Percentiles rank a stretch among this genome's conserved stretches.
Evolutionary conservation across 345 rosid genomes (phyloP).

Genomic region (Citrus hindsii): DNA sequence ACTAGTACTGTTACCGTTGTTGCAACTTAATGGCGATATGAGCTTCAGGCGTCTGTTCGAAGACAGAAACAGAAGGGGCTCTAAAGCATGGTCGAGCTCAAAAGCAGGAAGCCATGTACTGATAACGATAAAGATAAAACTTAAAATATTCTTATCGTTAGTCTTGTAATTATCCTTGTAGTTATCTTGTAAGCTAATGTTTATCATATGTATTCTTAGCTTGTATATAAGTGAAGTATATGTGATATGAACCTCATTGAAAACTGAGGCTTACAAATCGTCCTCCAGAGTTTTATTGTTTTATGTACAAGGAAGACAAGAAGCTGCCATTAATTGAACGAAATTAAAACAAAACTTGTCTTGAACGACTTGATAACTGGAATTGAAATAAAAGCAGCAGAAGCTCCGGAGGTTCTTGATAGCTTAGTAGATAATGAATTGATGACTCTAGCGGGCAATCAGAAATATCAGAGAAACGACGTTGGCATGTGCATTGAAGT

Average conservation of each 20-base stretch:
- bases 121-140: too few species aligned
- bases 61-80: conserved; percentile 11
- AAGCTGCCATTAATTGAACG: too few species aligned
- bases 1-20: not conserved
- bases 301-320: too few species aligned
- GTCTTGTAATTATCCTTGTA: too few species aligned
- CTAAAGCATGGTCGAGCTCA: conserved; percentile 14
- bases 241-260: too few species aligned
- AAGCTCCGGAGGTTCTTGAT: not conserved
- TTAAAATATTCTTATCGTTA: too few species aligned
- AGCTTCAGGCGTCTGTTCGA: conserved; percentile 14
- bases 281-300: too few species aligned
- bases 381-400: not conserved
- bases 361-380: not conserved
- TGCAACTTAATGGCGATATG: conserved; percentile 16
- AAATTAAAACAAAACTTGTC: not conserved
- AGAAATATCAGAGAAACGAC: not conserved
- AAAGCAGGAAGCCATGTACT: conserved; percentile 42
- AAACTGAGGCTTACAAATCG: too few species aligned
- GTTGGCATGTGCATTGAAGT: not conserved
- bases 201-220: too few species aligned
- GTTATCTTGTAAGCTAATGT: too few species aligned
- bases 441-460: not conserved
- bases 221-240: too few species aligned
- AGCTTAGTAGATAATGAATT: not conserved